Conservation (phyloP, 208 protist species). For the Leptomonas pyrrhocoris region DNA sequence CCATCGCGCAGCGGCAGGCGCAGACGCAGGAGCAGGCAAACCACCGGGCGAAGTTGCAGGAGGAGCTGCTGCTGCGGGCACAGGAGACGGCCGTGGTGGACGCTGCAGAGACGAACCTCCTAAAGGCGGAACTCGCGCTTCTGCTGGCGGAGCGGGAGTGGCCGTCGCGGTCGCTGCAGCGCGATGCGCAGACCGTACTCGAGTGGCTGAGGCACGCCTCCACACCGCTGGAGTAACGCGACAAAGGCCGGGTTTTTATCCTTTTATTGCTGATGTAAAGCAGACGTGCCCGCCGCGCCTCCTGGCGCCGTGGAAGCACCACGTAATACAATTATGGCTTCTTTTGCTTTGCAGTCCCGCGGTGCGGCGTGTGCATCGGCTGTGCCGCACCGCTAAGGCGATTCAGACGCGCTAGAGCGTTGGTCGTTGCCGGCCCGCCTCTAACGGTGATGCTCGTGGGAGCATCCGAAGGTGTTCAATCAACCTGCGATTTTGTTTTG, state of each 20-base stretch:
- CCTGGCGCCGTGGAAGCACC: no score
- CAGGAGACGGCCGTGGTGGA: conserved; percentile 27
- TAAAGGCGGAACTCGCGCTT: conserved; percentile 57
- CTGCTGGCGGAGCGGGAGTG: conserved; percentile 54
- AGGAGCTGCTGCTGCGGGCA: conserved; percentile 39
- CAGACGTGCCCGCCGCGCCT: no score
- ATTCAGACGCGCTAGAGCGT: no score
- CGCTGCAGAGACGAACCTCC: conserved; percentile 29
- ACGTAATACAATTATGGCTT: no score
- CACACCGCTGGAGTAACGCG: conserved; percentile 48
- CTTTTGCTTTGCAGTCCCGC: no score
- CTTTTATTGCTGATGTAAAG: not conserved
- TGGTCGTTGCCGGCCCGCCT: no score
- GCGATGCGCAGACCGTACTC: conserved; percentile 51
- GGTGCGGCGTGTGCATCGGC: no score
- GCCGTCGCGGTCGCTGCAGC: conserved; percentile 30
- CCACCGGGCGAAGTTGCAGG: conserved; percentile 43
- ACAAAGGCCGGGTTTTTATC: conserved; percentile 1
- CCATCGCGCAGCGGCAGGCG: conserved; percentile 41
- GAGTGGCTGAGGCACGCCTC: conserved; percentile 43
- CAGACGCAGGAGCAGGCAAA: conserved; percentile 31
- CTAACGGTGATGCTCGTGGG: no score
- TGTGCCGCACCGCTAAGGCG: no score
- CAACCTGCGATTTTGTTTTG: no score
- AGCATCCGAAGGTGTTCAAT: no score